Evolutionary conservation across 2,329 filamentous ascomycete species (phyloP).

Genomic region (Xylaria sp.): DNA sequence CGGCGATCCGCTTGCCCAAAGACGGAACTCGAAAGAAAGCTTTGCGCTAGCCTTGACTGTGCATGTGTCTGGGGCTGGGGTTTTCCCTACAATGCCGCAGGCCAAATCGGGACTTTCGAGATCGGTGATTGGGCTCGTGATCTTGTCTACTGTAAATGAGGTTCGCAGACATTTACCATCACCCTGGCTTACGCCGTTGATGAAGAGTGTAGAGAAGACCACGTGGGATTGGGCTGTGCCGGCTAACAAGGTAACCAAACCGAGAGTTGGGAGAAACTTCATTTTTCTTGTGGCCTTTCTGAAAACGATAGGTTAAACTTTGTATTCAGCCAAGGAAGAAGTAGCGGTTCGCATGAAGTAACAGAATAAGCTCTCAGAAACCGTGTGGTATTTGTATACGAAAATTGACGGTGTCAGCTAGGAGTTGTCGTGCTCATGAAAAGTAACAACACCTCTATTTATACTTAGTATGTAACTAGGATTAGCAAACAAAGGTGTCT

Average conservation of each 20-base stretch:
- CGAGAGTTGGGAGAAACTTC: conserved; percentile 13
- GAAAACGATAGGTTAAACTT: background rate
- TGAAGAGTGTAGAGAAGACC: conserved; percentile 35
- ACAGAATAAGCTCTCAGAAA: background rate
- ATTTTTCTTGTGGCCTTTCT: background rate
- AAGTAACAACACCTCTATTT: background rate
- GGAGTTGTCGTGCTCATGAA: background rate
- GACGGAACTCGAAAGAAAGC: conserved; percentile 35
- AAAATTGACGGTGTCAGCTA: background rate
- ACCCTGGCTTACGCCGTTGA: conserved; percentile 25
- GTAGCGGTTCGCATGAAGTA: background rate
- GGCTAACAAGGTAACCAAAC: conserved; percentile 5
- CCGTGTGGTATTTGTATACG: background rate
- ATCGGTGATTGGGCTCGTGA: conserved; percentile 34
- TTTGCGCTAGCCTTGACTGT: conserved; percentile 22
- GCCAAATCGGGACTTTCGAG: conserved; percentile 28
- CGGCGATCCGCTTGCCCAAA: conserved; percentile 25
- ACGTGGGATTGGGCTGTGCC: conserved; percentile 23
- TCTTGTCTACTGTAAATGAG: conserved; percentile 20
- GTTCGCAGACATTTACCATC: conserved; percentile 35
- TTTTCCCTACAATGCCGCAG: conserved; percentile 30
- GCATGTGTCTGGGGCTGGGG: conserved; percentile 26
- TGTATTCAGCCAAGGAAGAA: background rate
- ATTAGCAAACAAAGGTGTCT: background rate
- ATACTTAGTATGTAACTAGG: no score